Base-by-base conservation (phyloP, 2,329 filamentous ascomycete species). In the Diplodia intermedia region DNA sequence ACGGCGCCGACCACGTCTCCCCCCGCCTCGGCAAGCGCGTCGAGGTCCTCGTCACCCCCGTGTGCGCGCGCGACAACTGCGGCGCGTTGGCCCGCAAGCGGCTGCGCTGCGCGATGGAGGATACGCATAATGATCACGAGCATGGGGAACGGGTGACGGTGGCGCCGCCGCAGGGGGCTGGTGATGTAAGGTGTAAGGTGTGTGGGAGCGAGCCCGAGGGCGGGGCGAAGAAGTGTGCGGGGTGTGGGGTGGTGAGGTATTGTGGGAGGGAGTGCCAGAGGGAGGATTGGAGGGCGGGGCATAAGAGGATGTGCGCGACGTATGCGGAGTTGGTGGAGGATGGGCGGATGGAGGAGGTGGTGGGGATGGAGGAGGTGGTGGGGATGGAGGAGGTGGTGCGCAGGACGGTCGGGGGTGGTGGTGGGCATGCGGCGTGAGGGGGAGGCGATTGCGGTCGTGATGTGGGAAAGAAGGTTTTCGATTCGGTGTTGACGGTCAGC, bases 81-180 rank as follows among this genome's bases (percentile, higher is more conserved):
- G 55, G 33, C 2, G 23, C 15, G 20, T 11, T 61, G 43, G 65
- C 65, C 8, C 23, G 65, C 20, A 18, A 69, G 33, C 75, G 73
- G 69, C 70, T 72, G 71, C 75, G 76, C 43, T 72, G 72, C 50
- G 71, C 72, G 70, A 70, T 70, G 60, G 55, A 66, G 38, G 69
- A 69, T 23, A 43, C 53, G 40, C 55, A 69, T 40, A 26, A 36
- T 2, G 53, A 47, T 12, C 31, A 66, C n/a, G 31, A 12, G 29
- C 47, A 33, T 4, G 53, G 53, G 18, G 69, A 36, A 12, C n/a
- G 33, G 9, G 66, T 47, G 69, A 20, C 4, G 20, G 33, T 52
- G 6, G 20, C 5, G 31, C 47, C 11, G 33, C 29, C n/a, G 23
- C 43, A 49, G 8, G 65, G 65, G 6, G 9, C 33, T 4, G 65